Percentiles rank a stretch among this genome's conserved stretches.
phyloP scores from a whole-genome alignment of 2,329 filamentous ascomycete species.

The Septoria linicola region DNA sequence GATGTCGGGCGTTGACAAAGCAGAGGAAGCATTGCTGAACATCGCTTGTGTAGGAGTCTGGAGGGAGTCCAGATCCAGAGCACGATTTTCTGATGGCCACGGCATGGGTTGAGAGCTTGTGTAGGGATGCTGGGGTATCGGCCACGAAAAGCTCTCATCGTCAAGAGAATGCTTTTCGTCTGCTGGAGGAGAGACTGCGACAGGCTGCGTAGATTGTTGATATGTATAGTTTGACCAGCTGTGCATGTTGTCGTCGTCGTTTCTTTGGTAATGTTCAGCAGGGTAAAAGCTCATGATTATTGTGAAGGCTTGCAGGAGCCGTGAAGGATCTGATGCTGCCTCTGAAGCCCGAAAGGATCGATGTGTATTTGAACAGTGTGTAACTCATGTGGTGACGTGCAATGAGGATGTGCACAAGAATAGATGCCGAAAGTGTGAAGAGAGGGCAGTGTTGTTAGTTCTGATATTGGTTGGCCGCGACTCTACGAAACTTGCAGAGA shows the following conservation, averaged over 20 bases:
- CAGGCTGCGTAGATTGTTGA: conserved; percentile 8
- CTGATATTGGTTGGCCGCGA: conserved; percentile 20
- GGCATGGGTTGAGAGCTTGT: conserved; percentile 19
- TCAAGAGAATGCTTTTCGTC: conserved; percentile 6
- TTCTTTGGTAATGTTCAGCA: conserved; percentile 15
- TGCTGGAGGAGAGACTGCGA: background rate
- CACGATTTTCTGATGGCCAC: conserved; percentile 18
- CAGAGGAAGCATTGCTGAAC: conserved; percentile 11
- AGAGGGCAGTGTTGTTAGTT: conserved; percentile 22
- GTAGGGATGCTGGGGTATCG: conserved; percentile 13
- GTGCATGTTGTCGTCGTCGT: conserved; percentile 13
- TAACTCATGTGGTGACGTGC: conserved; percentile 19
- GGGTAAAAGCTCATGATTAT: conserved; percentile 24
- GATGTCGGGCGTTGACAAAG: conserved; percentile 1
- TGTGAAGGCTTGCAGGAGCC: conserved; percentile 7
- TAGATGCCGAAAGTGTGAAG: conserved; percentile 22
- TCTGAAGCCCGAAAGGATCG: conserved; percentile 12
- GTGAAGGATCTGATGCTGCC: conserved; percentile 17
- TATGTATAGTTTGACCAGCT: conserved; percentile 18
- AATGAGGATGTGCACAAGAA: conserved; percentile 10
- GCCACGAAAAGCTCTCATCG: conserved; percentile 7
- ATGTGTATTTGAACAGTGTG: conserved; percentile 17
- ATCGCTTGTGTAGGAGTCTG: conserved; percentile 23
- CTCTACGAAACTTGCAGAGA: conserved; percentile 17
- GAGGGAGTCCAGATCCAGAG: conserved; percentile 17